Base-by-base conservation (phyloP, 2,329 filamentous ascomycete species). In the Pseudogymnoascus sp. region DNA sequence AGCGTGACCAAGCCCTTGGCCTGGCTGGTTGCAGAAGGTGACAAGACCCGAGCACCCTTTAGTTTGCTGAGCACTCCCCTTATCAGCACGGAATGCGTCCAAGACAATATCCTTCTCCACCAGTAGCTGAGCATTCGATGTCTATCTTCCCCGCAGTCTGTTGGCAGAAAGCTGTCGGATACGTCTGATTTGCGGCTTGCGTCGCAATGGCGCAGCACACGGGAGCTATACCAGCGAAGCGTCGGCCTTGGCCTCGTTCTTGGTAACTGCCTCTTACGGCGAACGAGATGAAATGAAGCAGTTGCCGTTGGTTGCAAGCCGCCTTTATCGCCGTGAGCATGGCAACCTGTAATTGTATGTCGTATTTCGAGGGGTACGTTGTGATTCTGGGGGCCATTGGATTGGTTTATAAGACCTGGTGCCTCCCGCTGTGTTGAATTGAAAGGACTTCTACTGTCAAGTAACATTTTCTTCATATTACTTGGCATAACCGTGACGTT, bases 191-290 rank as follows among this genome's bases (percentile, higher is more conserved):
- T 56, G 50, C 50, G 50, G 50, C 29, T 56, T 56, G 10, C 50
- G n/a, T 56, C 50, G 50, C 50, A 56, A 56, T 56, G n/a, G n/a
- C 50, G 7, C 10, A 33, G 6, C 13, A n/a, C 29, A n/a, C 2
- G 35, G 29, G 7, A 33, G 11, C 5, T 33, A 21, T 31, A 50
- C 50, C 29, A 56, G n/a, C 10, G 13, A 56, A 35, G 2, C n/a
- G n/a, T 21, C 50, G 50, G 50, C 50, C 50, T 56, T 56, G 50
- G 50, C 29, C 7, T 56, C 4, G 35, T 33, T 33, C 50, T 56
- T 56, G 50, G 50, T 56, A 56, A 56, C 50, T 56, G n/a, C 50
- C 50, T 56, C 26, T 56, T 56, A 56, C 15, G 50, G 50, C 50
- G 29, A 56, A 15, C 10, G 11, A 33, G n/a, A 56, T 56, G 50